Conservation (phyloP, 2,329 filamentous ascomycete genomes). For the Pezicula neosporulosa region DNA sequence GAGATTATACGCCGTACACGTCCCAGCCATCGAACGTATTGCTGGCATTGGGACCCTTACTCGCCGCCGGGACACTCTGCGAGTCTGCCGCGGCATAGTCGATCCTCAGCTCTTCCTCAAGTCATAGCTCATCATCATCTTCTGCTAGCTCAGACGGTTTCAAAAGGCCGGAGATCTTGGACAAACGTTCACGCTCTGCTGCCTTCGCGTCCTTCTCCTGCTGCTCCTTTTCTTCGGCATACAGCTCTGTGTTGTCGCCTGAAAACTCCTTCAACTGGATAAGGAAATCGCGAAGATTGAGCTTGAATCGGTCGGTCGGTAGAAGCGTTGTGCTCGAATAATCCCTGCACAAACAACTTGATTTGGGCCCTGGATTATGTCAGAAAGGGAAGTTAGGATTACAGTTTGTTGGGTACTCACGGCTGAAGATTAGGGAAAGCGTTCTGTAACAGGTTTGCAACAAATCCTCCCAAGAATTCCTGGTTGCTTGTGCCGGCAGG, state of each 20-base stretch:
- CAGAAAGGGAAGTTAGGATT: conserved; percentile 25
- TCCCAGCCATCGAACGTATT: conserved; percentile 55
- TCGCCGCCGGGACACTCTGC: conserved; percentile 6
- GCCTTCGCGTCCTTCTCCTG: conserved; percentile 81
- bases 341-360: conserved; percentile 79
- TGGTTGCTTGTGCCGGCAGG: conserved; percentile 80
- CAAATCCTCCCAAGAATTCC: conserved; percentile 87
- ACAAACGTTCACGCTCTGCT: conserved; percentile 84
- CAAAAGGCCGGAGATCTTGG: conserved; percentile 92
- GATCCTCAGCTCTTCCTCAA: conserved; percentile 62
- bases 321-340: conserved; percentile 85
- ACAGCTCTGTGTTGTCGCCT: conserved; percentile 92
- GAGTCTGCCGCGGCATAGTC: conserved; percentile 39
- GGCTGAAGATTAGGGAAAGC: conserved; percentile 91
- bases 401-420: conserved; percentile 50
- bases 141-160: conserved; percentile 96
- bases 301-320: conserved; percentile 90
- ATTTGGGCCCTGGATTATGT: conserved; percentile 69
- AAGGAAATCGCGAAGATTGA: conserved; percentile 93
- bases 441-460: conserved; percentile 77
- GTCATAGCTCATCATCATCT: conserved; percentile 86
- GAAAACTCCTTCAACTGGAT: conserved; percentile 97
- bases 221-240: conserved; percentile 90
- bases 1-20: conserved; percentile 55
- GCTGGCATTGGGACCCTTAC: conserved; percentile 12